A percentile compares a stretch with the other conserved stretches of the same genome.
Conservation (phyloP, 1,139 yeast genomes). For the Eremothecium coryli region DNA sequence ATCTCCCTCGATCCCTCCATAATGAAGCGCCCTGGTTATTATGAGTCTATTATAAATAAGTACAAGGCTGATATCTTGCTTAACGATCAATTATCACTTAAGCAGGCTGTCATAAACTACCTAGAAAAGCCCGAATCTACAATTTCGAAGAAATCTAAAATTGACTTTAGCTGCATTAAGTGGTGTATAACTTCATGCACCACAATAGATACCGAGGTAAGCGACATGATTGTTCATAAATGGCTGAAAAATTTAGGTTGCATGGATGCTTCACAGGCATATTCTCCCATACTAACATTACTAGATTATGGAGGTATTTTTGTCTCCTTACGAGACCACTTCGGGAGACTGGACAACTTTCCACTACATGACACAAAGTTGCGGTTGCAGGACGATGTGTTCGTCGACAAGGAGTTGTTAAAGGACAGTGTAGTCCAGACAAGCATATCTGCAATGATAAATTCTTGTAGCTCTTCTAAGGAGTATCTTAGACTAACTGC, state of each 20-base stretch:
- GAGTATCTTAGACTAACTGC: conserved; percentile 68
- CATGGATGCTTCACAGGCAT: conserved; percentile 61
- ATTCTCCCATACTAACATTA: conserved; percentile 82
- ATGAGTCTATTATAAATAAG: conserved; percentile 69
- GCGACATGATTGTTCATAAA: conserved; percentile 81
- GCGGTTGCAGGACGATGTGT: conserved; percentile 41
- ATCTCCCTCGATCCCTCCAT: conserved; percentile 73
- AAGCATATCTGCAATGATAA: conserved; percentile 26
- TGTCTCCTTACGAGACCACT: conserved; percentile 84
- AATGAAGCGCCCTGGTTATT: conserved; percentile 76
- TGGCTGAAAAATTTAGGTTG: conserved; percentile 91
- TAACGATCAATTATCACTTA: conserved; percentile 84
- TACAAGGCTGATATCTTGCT: conserved; percentile 64
- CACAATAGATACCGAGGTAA: conserved; percentile 91
- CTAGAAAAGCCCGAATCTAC: conserved; percentile 85
- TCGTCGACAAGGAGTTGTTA: conserved; percentile 72
- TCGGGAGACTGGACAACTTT: conserved; percentile 35
- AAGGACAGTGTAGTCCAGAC: conserved; percentile 65
- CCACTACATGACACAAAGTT: conserved; percentile 25
- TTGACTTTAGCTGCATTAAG: conserved; percentile 69
- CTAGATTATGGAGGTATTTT: conserved; percentile 97
- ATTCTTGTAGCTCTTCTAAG: conserved; percentile 26
- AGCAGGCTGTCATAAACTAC: conserved; percentile 86
- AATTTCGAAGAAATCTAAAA: conserved; percentile 66
- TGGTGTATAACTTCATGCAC: conserved; percentile 89